Conservation (phyloP, 2,329 filamentous ascomycete species). For the Penicillium sp. region DNA sequence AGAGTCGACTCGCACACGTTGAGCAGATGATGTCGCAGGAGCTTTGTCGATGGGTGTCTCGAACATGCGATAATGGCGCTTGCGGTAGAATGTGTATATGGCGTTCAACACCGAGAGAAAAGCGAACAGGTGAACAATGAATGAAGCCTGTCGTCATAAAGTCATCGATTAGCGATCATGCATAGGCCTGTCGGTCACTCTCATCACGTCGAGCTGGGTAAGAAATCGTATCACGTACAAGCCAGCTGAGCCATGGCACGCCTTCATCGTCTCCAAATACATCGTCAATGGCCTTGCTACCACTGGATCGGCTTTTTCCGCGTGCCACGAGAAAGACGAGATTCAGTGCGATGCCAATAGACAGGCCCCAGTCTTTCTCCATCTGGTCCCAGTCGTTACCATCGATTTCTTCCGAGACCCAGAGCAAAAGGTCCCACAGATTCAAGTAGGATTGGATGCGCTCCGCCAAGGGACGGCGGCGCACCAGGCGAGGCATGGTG, state of each 20-base stretch:
- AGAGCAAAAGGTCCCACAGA: conserved; percentile 83
- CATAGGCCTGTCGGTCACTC: too few relatives aligned
- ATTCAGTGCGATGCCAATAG: conserved; percentile 74
- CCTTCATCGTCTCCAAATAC: conserved; percentile 71
- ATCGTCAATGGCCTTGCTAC: conserved; percentile 63
- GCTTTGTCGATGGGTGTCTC: conserved; percentile 75
- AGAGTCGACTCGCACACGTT: conserved; percentile 82
- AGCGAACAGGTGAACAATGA: conserved; percentile 68
- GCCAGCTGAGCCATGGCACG: conserved; percentile 66
- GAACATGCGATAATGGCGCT: conserved; percentile 86
- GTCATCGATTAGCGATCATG: too few relatives aligned
- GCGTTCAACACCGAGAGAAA: conserved; percentile 70
- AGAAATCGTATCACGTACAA: conserved; percentile 48
- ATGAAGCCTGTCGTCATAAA: conserved; percentile 55
- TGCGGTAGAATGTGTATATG: conserved; percentile 75
- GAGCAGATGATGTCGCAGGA: conserved; percentile 78
- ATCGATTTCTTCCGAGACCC: conserved; percentile 89
- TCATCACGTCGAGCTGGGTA: too few relatives aligned
- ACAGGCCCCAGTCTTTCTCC: conserved; percentile 67
- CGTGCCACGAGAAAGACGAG: conserved; percentile 76
- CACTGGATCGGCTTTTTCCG: conserved; percentile 64
- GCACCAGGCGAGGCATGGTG: conserved; percentile 77
- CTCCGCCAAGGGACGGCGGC: conserved; percentile 73
- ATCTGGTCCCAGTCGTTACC: conserved; percentile 84
- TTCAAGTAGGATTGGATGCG: conserved; percentile 78